Evolutionary conservation across 257 asterid genomes (phyloP), one percentile per base, ranked within the genome.

Genomic region (Mentha longifolia): DNA sequence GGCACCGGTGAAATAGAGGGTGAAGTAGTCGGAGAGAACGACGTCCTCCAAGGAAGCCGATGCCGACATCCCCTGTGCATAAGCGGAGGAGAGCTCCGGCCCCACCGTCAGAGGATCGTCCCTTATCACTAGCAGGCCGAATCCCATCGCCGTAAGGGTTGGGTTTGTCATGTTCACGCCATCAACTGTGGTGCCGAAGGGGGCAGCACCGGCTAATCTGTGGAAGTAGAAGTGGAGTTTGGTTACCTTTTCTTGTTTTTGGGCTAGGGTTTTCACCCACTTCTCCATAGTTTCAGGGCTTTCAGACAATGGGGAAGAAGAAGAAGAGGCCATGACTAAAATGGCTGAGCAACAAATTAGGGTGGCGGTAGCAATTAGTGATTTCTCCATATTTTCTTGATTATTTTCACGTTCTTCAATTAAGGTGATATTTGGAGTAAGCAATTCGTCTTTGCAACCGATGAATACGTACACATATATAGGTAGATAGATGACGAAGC

Each of bases 151-250:
- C 35, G 57, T 43, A 0, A 43, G 28, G 5, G 39, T 37, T 0
- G n/a, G n/a, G 64, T 0, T 30, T 1, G 67, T 43, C 22, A 14
- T n/a, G 67, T 70, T 70, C 30, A 30, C 19, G 20, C 3, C 4
- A 0, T 67, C 67, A 0, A 70, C 11, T 28, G 2, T 2, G 8
- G 7, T 67, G 14, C 33, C 65, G 55, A 41, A 12, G 55, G 69
- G 41, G 56, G 57, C 28, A 25, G 42, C 30, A 19, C 35, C 67
- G 5, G 9, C 58, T 20, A 42, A 6, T 1, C 63, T 51, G 63
- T 67, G 72, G 63, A 67, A 67, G 72, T 67, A 67, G 39, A 67
- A 67, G 30, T 51, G 72, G n/a, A 67, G 62, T 12, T 67, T 37
- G n/a, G 63, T 67, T 13, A 17, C 0, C 72, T 67, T 67, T 7